Base-by-base conservation (phyloP, 495 filamentous ascomycete genomes). In the Rhypophila decipiens region DNA sequence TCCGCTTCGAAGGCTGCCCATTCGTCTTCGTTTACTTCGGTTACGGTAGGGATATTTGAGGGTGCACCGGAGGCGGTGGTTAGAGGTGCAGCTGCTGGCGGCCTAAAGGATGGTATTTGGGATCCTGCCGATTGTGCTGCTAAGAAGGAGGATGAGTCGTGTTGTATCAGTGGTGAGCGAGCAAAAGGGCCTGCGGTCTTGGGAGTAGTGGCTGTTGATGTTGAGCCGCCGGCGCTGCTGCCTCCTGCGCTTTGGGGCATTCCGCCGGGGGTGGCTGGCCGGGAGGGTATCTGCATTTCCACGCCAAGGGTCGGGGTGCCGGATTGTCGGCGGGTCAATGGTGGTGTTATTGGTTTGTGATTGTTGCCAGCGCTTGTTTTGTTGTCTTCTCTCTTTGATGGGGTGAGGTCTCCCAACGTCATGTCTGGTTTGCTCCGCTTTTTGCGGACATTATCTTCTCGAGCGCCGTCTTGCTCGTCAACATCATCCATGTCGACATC, bases 1-100 rank as follows among this genome's bases (percentile, higher is more conserved):
- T 95, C 90, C 13, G 88, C 85, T 65, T 95, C 87, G 59, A 95
- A 95, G 36, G 87, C 87, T 0, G 86, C 88, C 87, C 90, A 94
- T 64, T 90, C 87, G 42, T 85, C 82, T 56, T 96, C 90, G 61
- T 90, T 80, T 5, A 94, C 67, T 44, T n/a, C n/a, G n/a, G n/a
- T n/a, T n/a, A n/a, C n/a, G n/a, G n/a, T n/a, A n/a, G n/a, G n/a
- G n/a, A n/a, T n/a, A n/a, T n/a, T n/a, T n/a, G n/a, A n/a, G n/a
- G n/a, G n/a, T n/a, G n/a, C n/a, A n/a, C n/a, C n/a, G n/a, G n/a
- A n/a, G n/a, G n/a, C n/a, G n/a, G n/a, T n/a, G n/a, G n/a, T n/a
- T n/a, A n/a, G n/a, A n/a, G n/a, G n/a, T n/a, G n/a, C n/a, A n/a
- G n/a, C n/a, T n/a, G n/a, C n/a, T n/a, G n/a, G n/a, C n/a, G n/a